Base-by-base conservation (phyloP, 2,329 filamentous ascomycete genomes). In the Microdochium trichocladiopsis region DNA sequence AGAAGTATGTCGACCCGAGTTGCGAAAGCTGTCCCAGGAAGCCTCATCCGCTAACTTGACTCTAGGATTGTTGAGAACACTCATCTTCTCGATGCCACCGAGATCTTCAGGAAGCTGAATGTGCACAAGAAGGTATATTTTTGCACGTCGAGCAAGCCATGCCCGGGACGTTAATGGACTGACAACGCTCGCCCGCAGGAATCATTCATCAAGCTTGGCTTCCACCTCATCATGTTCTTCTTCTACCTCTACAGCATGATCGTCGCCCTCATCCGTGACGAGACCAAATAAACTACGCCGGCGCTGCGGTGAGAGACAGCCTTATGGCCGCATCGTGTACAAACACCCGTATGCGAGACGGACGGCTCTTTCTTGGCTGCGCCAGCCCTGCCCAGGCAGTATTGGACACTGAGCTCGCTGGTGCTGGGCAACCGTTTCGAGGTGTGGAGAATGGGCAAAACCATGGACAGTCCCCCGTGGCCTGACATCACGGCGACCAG, bases 241-340 rank as follows among this genome's bases (percentile, higher is more conserved):
- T 99, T 97, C 83, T 99, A 99, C 77, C 87, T 99, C 53, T 96
- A 96, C 83, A 95, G 89, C 86, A 95, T 94, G 89, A 94, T 94
- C 63, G 93, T 96, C 58, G 93, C 94, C 60, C 82, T 99, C 57
- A 99, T 99, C 78, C 86, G 88, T 67, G 94, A 97, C 72, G 94
- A 99, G 76, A 83, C 88, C 55, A 83, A 91, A 73, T 95, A 86
- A 86, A 52, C 18, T 21, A 36, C 43, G 22, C 33, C 47, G 41
- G 23, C 24, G 25, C 36, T 51, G 22, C 37, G 31, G 48, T 48
- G 50, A 55, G 50, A 55, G 53, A 57, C 57, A 50, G 53, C 53
- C 36, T 51, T 52, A 4, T 4, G 12, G 18, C 18, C 12, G 41
- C 41, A 23, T 3, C 16, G 41, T 18, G 14, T 45, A 22, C 41